Conservation (phyloP, 2,329 filamentous ascomycete genomes). For the Venturia oleaginea region DNA sequence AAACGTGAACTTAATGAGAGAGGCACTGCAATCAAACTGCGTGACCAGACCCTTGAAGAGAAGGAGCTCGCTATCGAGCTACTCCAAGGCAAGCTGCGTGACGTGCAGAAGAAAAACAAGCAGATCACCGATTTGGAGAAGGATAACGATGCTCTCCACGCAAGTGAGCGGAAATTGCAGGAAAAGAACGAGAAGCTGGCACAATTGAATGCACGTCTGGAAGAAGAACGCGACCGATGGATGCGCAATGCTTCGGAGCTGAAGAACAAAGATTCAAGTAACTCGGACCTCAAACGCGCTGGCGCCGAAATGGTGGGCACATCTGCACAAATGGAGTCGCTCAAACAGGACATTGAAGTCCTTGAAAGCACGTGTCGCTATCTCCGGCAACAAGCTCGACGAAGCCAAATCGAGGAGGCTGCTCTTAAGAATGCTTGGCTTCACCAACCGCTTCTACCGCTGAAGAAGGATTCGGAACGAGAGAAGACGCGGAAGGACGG, state of each 20-base stretch:
- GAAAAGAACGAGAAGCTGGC: slow-evolving; percentile 60
- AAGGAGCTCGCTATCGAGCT: slow-evolving; percentile 88
- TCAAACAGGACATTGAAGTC: slow-evolving; percentile 58
- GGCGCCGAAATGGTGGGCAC: slow-evolving; percentile 61
- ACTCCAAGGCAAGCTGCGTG: slow-evolving; percentile 77
- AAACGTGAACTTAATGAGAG: slow-evolving; percentile 74
- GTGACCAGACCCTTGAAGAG: slow-evolving; percentile 75
- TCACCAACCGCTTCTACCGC: slow-evolving; percentile 10
- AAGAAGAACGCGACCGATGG: slow-evolving; percentile 42
- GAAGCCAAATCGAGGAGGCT: slow-evolving; percentile 8
- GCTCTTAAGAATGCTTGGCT: slow-evolving; percentile 8
- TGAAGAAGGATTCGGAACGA: neutral
- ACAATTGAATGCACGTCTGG: slow-evolving; percentile 59
- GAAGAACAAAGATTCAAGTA: slow-evolving; percentile 45
- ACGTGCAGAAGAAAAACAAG: slow-evolving; percentile 68
- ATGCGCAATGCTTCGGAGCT: slow-evolving; percentile 16
- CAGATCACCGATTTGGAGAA: slow-evolving; percentile 56
- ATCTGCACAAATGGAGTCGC: slow-evolving; percentile 61
- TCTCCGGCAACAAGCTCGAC: slow-evolving; percentile 42
- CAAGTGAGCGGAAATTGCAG: slow-evolving; percentile 55
- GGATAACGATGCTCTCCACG: slow-evolving; percentile 24
- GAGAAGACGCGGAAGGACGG: neutral
- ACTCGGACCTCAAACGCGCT: slow-evolving; percentile 19
- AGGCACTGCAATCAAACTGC: slow-evolving; percentile 41
- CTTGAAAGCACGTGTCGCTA: slow-evolving; percentile 58